Evolutionary conservation across 257 asterid species (phyloP).

Genomic region (Coffea eugenioides): DNA sequence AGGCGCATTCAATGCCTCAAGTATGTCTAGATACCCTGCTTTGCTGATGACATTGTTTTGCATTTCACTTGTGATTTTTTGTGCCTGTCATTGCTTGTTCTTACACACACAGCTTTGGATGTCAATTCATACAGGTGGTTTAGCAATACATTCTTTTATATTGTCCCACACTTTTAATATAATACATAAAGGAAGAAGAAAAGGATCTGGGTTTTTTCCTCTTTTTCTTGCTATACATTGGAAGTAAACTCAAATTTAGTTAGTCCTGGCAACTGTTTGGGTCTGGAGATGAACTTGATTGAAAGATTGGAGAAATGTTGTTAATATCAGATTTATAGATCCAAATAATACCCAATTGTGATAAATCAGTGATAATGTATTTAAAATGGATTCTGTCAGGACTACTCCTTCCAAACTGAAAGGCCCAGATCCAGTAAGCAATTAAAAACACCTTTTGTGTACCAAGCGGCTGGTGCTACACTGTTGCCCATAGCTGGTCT

Average conservation of each 20-base stretch:
- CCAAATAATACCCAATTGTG: background rate
- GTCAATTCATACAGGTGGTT: background rate
- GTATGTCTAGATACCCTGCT: constrained; percentile 37
- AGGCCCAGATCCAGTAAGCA: background rate
- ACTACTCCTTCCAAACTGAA: background rate
- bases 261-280: background rate
- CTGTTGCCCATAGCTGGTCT: background rate
- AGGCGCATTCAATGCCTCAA: constrained; percentile 94
- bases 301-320: background rate
- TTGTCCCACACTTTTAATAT: background rate
- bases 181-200: background rate
- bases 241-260: background rate
- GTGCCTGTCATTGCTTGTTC: background rate
- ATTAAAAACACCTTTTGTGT: background rate
- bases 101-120: background rate
- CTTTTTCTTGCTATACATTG: background rate
- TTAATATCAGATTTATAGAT: background rate
- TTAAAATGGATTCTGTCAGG: background rate
- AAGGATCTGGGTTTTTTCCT: background rate
- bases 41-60: background rate
- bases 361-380: background rate
- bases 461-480: background rate
- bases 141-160: background rate
- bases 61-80: background rate
- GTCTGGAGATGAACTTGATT: background rate